Conservation (phyloP, 2,329 filamentous ascomycete species). For the Camillea tinctor region DNA sequence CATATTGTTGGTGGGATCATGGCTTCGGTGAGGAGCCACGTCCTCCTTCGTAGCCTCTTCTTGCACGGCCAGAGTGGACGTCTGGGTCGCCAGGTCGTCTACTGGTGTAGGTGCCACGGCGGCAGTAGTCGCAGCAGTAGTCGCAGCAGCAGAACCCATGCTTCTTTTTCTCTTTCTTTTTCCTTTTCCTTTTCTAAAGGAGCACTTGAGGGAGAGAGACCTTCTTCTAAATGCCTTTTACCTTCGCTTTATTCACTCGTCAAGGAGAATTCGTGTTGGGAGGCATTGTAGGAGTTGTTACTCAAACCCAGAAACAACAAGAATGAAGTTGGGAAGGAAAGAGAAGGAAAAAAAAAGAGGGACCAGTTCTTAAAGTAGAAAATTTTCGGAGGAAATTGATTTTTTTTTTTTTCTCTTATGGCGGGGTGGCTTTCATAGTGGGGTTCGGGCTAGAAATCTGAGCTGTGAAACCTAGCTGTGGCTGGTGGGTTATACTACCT, state of each 20-base stretch:
- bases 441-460: not conserved
- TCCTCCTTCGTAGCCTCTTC: constrained; percentile 24
- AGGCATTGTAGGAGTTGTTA: constrained; percentile 21
- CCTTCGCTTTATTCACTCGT: constrained; percentile 4
- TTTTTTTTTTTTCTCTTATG: not conserved
- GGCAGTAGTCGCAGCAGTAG: constrained; percentile 5
- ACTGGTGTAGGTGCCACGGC: constrained; percentile 19
- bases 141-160: constrained; percentile 21
- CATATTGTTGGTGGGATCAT: constrained; percentile 69
- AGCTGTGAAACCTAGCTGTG: not conserved
- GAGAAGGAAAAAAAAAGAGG: constrained; percentile 4
- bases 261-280: constrained; percentile 13
- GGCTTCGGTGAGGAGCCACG: constrained; percentile 63
- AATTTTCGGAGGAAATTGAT: constrained; percentile 4
- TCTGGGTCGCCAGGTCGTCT: constrained; percentile 27
- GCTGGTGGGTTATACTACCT: not conserved
- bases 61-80: constrained; percentile 28
- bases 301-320: constrained; percentile 5
- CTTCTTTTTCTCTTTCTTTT: constrained; percentile 6
- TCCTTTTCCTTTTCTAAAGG: constrained; percentile 7
- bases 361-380: constrained; percentile 1
- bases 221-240: constrained; percentile 1
- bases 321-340: not conserved
- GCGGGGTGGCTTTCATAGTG: constrained; percentile 2
- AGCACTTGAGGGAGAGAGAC: constrained; percentile 2